These are phyloP conservation scores for Xylaria sp. DNA, from an alignment of 2,329 filamentous ascomycete genomes.

Conservation along the genomic window DNA sequence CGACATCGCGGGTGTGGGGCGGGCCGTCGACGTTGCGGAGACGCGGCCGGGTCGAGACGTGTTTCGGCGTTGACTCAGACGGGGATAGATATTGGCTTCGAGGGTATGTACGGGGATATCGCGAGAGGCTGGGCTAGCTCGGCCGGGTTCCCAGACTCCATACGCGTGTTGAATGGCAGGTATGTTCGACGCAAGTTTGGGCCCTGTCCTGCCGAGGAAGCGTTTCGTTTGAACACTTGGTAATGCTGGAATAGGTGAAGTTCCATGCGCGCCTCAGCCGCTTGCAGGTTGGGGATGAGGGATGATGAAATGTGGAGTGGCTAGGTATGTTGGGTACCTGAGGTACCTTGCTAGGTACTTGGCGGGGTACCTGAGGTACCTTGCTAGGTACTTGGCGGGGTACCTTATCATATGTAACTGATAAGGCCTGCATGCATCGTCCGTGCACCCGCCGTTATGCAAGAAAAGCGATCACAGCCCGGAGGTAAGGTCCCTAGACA, in stretches of 20 bases:
- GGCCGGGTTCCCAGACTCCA: too few relatives aligned
- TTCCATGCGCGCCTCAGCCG: too few relatives aligned
- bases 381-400: neutral
- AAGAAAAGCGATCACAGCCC: neutral
- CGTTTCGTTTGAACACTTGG: neutral
- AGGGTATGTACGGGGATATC: neutral
- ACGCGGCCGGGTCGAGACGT: neutral
- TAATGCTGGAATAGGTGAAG: neutral
- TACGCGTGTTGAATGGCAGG: neutral
- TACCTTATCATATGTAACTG: too few relatives aligned
- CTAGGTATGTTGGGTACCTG: too few relatives aligned
- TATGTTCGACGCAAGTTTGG: neutral
- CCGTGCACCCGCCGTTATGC: neutral
- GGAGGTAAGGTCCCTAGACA: too few relatives aligned
- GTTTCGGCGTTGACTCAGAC: neutral
- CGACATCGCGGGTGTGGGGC: constrained; percentile 30
- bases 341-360: neutral
- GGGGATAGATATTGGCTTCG: neutral
- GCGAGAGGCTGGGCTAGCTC: neutral
- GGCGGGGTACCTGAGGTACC: too few relatives aligned
- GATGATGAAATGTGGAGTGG: neutral
- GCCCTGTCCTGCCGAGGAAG: neutral
- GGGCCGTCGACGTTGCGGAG: neutral
- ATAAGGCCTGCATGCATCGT: neutral
- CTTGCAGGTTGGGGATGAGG: neutral